Evolutionary conservation across 192 early-diverging fungal genomes (phyloP), one percentile per base, ranked within the genome.

Genomic region (Glomus cerebriforme): DNA sequence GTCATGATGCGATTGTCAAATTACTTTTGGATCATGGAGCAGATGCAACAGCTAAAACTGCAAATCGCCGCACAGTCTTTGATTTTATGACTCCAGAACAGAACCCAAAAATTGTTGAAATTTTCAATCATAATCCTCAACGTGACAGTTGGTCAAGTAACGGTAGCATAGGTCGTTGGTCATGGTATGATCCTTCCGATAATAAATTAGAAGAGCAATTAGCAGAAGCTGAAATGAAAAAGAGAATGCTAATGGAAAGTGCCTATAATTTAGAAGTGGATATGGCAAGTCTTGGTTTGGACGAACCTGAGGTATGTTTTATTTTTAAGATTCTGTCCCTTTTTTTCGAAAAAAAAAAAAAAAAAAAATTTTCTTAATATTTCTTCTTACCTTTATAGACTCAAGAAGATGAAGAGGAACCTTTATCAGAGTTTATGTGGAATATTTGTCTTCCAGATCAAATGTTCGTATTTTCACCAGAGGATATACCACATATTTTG

Each of bases 381-480:
- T 43, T 45, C 35, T 35, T 68, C 29, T 37, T 35, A 29, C 19
- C 8, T 22, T 49, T 47, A 27, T 15, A 72, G 24, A 49, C 4
- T 37, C 15, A 73, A 45, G 43, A 83, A 68, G 81, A 82, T 15
- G 86, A 84, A 35, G 84, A 84, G 37, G 82, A 87, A 35, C 82
- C 82, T 6, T 59, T 39, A 69, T 59, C 81, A n/a, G 79, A 86
- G 54, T 96, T 94, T 83, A 87, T 92, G 72, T 99, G 95, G 95
- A 89, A 92, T 63, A 86, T 82, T 19, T 95, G 95, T 83, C 84
- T 89, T 79, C 91, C 91, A 17, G 93, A 96, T 85, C 96, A 99
- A 82, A 99, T 99, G 97, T 93, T 95, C 86, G 96, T 97, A n/a
- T 96, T 97, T 82, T 91, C 92, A 68, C 88, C 87, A 72, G 86